Evolutionary conservation across 768 basidiomycete species (phyloP), one percentile per base, ranked within the genome.

Genomic region (Coprinopsis cinerea): DNA sequence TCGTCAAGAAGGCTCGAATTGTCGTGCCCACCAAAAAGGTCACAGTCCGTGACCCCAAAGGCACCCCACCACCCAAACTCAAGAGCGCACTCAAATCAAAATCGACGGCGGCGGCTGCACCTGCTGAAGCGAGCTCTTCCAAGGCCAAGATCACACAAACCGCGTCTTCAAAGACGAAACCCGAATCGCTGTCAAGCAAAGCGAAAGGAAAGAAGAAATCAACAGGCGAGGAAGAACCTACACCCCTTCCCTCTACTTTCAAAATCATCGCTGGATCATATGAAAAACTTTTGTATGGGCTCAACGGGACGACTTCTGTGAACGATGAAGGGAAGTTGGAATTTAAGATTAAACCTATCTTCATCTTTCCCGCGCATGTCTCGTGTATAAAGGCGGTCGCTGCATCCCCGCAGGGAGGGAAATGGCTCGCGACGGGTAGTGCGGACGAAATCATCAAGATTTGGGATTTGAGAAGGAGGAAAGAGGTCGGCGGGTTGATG

Each of bases 401-500:
- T 2, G 88, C 90, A 0, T 88, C 88, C 0, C 92, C 92, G 2
- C 68, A 79, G 2, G 92, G 93, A 26, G 92, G 92, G 1, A 97
- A 96, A 69, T 97, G 93, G 92, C 75, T 98, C 14, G 95, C 92
- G 6, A 92, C 88, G 0, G 96, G 93, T 5, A 92, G 91, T 55
- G 79, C 88, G n/a, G 96, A 99, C 62, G 96, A 98, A 65, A 88
- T 94, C 43, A 71, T 98, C 58, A 97, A 97, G 64, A 84, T 99
- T 7, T 99, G 96, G 96, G 93, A 98, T 70, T 65, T 99, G 52
- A 77, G 84, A 47, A 72, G 93, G 60, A 73, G 84, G 64, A 96
- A 96, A 68, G 95, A 99, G 65, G 79, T 99, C 45, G 96, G 96
- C 26, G 90, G 88, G 39, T 69, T 99, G 46, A 89, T 93, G 81